These are phyloP conservation scores for Penicillium sp. DNA, from an alignment of 2,329 filamentous ascomycete genomes.

Conservation along the genomic window DNA sequence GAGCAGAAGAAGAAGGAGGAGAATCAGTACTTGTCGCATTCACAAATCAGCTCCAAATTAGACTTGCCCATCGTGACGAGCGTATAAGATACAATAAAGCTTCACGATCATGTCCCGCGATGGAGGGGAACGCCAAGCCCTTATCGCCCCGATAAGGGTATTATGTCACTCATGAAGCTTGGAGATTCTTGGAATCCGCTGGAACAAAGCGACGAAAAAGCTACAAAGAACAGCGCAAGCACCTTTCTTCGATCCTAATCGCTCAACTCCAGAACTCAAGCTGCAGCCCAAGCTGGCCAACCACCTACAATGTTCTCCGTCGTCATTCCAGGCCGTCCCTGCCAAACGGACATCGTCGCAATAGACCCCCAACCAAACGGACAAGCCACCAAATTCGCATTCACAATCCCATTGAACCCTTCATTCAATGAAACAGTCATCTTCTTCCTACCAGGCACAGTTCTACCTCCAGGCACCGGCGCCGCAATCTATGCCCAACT, in stretches of 20 bases:
- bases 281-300: background rate
- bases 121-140: slow-evolving; percentile 16
- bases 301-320: slow-evolving; percentile 57
- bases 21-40: slow-evolving; percentile 53
- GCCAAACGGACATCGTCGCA: slow-evolving; percentile 56
- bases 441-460: slow-evolving; percentile 78
- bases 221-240: background rate
- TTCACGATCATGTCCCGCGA: background rate
- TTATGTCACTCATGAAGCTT: slow-evolving; percentile 22
- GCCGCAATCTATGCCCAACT: slow-evolving; percentile 87
- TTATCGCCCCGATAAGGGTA: slow-evolving; percentile 28
- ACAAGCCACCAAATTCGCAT: slow-evolving; percentile 63
- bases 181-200: slow-evolving; percentile 11
- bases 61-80: slow-evolving; percentile 37
- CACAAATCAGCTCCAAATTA: slow-evolving; percentile 56
- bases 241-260: background rate
- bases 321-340: slow-evolving; percentile 60
- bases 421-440: slow-evolving; percentile 75
- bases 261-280: background rate
- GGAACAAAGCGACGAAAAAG: background rate
- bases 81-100: background rate
- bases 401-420: slow-evolving; percentile 64
- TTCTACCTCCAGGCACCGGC: slow-evolving; percentile 72
- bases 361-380: slow-evolving; percentile 54
- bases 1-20: background rate